A percentile compares a stretch with the other conserved stretches of the same genome.
phyloP scores from a whole-genome alignment of 345 rosid genomes.

The Dimocarpus longan region DNA sequence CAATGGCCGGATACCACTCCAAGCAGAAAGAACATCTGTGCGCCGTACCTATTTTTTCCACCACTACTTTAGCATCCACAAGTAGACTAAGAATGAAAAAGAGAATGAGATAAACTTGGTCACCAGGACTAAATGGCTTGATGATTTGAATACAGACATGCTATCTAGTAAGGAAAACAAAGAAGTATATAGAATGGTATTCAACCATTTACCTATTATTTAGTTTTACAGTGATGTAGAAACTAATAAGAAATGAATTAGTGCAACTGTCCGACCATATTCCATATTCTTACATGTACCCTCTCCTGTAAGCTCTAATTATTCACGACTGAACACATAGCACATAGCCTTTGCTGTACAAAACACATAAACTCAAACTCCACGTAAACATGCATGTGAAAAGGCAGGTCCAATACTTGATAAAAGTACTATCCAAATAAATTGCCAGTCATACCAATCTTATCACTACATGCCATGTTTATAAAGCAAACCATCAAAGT shows the following conservation, averaged over 20 bases:
- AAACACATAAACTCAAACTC: no score
- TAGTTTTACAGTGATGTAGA: not conserved
- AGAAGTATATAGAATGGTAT: not conserved
- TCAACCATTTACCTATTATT: not conserved
- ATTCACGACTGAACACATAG: no score
- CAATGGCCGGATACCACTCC: constrained; percentile 99
- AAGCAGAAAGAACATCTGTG: constrained; percentile 92
- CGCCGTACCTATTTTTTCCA: constrained; percentile 72
- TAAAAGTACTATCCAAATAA: not conserved
- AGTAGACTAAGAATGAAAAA: constrained; percentile 18
- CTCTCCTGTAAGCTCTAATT: no score
- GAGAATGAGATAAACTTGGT: not conserved
- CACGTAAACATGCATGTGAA: no score
- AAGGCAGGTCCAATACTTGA: not conserved
- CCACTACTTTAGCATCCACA: constrained; percentile 23
- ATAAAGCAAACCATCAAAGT: not conserved
- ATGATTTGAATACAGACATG: not conserved
- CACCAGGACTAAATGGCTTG: not conserved
- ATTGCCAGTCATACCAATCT: not conserved
- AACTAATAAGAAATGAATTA: not conserved
- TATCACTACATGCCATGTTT: no score
- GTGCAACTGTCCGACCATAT: not conserved
- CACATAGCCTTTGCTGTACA: no score
- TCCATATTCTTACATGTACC: no score
- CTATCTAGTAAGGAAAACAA: not conserved